These are phyloP conservation scores for Penicillium nordicum DNA, from an alignment of 2,329 filamentous ascomycete genomes.

Conservation along the genomic window DNA sequence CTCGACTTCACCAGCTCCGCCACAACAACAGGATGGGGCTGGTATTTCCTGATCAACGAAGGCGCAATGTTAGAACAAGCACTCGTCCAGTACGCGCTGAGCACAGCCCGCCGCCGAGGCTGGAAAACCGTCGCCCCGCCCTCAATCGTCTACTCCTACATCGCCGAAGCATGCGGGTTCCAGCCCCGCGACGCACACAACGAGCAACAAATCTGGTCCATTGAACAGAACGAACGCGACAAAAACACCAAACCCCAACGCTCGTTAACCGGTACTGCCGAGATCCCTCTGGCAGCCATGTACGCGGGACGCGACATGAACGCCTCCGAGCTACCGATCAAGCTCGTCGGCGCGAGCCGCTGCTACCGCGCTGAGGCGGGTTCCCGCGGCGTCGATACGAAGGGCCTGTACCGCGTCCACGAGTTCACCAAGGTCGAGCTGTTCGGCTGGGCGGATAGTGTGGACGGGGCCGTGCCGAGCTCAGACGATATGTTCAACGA, in stretches of 20 bases:
- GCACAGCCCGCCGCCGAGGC: conserved; percentile 66
- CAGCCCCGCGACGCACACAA: conserved; percentile 85
- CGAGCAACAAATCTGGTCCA: conserved; percentile 86
- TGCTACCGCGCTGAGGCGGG: conserved; percentile 96
- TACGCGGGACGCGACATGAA: conserved; percentile 70
- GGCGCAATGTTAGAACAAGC: conserved; percentile 93
- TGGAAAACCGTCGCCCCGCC: conserved; percentile 83
- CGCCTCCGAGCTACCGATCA: conserved; percentile 66
- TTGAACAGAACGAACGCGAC: conserved; percentile 66
- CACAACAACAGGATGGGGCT: conserved; percentile 88
- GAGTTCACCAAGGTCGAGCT: conserved; percentile 99
- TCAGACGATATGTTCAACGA: conserved; percentile 66
- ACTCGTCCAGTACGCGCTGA: conserved; percentile 78
- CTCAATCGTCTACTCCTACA: conserved; percentile 85
- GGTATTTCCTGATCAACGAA: conserved; percentile 94
- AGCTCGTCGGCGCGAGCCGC: conserved; percentile 78
- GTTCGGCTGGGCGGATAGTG: conserved; percentile 77
- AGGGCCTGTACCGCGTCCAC: conserved; percentile 93
- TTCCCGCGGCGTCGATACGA: conserved; percentile 82
- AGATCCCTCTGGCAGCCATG: conserved; percentile 92
- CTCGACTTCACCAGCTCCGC: conserved; percentile 82
- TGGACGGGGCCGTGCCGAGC: conserved; percentile 42
- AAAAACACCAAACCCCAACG: conserved; percentile 62
- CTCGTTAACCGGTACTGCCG: conserved; percentile 81
- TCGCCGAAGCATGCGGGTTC: conserved; percentile 88